Evolutionary conservation across 345 rosid species (phyloP).

Genomic region (Euphorbia pulcherrima): DNA sequence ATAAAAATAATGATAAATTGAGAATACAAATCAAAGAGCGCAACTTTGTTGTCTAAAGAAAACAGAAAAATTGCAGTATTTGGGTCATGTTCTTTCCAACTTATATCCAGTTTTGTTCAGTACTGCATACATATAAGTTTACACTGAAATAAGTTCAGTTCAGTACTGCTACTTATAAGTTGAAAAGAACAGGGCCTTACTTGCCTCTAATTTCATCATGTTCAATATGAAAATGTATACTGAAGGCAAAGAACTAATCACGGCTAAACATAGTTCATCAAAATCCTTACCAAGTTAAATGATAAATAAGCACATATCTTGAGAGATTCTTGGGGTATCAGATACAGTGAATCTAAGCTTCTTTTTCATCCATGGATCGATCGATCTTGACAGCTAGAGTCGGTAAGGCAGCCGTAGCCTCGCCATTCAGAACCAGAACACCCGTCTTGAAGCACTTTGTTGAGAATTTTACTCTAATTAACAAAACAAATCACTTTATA

Average conservation of each 20-base stretch:
- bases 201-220: neutral
- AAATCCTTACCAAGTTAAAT: neutral
- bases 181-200: too few species aligned
- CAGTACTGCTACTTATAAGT: too few species aligned
- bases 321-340: neutral
- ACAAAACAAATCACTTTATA: neutral
- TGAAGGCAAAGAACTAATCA: neutral
- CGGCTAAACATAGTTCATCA: neutral
- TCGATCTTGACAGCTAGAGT: conserved; percentile 33
- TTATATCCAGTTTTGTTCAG: too few species aligned
- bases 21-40: too few species aligned
- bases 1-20: too few species aligned
- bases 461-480: conserved; percentile 45
- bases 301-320: neutral
- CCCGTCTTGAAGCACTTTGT: conserved; percentile 71
- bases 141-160: too few species aligned
- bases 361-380: conserved; percentile 2
- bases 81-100: too few species aligned
- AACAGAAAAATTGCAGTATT: too few species aligned
- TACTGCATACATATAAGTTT: too few species aligned
- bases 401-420: conserved; percentile 61
- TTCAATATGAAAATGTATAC: neutral
- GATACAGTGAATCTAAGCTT: neutral
- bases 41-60: too few species aligned
- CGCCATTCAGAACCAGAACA: conserved; percentile 63